A percentile compares a stretch with the other conserved stretches of the same genome.
phyloP scores from a whole-genome alignment of 441 rosid species.

The Populus hybrid region DNA sequence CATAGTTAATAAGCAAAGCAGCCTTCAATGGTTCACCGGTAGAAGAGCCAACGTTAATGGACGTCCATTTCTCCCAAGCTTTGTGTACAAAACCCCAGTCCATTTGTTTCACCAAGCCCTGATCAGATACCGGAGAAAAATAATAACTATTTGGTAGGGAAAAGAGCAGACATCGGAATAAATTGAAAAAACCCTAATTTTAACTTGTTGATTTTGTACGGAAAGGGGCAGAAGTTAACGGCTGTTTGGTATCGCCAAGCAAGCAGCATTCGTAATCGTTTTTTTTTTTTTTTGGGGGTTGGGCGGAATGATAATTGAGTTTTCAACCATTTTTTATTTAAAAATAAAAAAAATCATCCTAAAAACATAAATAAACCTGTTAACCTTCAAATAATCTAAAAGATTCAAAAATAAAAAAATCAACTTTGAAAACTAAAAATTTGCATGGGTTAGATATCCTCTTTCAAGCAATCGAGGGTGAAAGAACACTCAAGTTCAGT shows the following conservation, averaged over 20 bases:
- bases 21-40: conserved; percentile 68
- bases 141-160: neutral
- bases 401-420: too few relatives aligned
- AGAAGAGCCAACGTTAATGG: conserved; percentile 52
- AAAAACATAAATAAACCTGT: too few relatives aligned
- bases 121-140: neutral
- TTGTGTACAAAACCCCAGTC: conserved; percentile 57
- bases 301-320: neutral
- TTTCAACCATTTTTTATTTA: neutral
- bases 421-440: neutral
- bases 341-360: neutral
- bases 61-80: conserved; percentile 87
- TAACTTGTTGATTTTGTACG: neutral
- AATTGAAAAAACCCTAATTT: neutral
- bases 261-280: neutral
- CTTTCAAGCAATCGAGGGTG: too few relatives aligned
- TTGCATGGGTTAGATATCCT: too few relatives aligned
- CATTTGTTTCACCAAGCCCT: conserved; percentile 9
- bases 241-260: neutral
- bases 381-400: neutral
- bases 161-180: neutral
- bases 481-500: accelerated
- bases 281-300: neutral
- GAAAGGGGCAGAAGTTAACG: neutral
- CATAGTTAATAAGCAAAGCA: conserved; percentile 67